phyloP scores from a whole-genome alignment of 768 basidiomycete genomes.

The Auriscalpium microsporum region DNA sequence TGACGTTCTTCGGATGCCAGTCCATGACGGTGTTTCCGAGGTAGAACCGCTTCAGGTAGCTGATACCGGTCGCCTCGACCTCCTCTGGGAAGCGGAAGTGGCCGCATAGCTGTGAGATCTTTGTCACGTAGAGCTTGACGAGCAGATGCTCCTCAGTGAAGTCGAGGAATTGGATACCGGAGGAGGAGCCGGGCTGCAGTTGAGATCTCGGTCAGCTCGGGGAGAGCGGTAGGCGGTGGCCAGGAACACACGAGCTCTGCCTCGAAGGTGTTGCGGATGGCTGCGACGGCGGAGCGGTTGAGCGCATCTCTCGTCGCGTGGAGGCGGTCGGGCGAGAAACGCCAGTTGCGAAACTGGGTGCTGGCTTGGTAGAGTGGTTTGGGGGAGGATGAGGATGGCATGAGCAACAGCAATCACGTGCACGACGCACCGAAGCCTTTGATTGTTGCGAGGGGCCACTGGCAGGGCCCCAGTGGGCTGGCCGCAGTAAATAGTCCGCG shows the following conservation, averaged over 20 bases:
- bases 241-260: constrained; percentile 55
- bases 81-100: constrained; percentile 86
- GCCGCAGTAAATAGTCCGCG: not conserved
- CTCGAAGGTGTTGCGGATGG: constrained; percentile 72
- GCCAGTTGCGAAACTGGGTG: constrained; percentile 83
- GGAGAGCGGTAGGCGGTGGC: not conserved
- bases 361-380: constrained; percentile 64
- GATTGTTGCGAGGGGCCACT: not conserved
- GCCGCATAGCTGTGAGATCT: constrained; percentile 77
- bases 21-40: constrained; percentile 98
- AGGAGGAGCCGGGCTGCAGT: constrained; percentile 60
- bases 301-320: constrained; percentile 49
- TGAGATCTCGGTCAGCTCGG: not conserved
- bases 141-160: constrained; percentile 82
- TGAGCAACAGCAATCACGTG: constrained; percentile 1
- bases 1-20: constrained; percentile 98
- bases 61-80: constrained; percentile 87
- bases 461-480: too few species aligned
- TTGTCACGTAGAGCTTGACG: constrained; percentile 81
- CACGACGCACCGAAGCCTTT: not conserved
- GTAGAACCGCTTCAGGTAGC: constrained; percentile 94
- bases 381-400: constrained; percentile 12
- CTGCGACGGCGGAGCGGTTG: constrained; percentile 68
- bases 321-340: constrained; percentile 69
- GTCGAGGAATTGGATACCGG: constrained; percentile 61